Conservation (phyloP, 2,329 filamentous ascomycete genomes). For the Bipolaris victoriae region DNA sequence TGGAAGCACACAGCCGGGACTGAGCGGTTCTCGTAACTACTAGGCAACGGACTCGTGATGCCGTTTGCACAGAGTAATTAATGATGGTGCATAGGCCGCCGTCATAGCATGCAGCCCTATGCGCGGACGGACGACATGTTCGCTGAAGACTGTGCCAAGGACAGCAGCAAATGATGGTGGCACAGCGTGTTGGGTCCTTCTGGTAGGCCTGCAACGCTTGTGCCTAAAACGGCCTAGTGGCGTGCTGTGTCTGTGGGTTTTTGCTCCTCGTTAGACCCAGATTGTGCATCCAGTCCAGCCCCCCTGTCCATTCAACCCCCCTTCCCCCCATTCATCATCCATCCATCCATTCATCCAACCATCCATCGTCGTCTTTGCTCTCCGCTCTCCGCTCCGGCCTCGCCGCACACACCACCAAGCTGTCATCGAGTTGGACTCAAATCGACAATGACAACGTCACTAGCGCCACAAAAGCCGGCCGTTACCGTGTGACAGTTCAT, state of each 20-base stretch:
- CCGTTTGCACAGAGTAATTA: background rate
- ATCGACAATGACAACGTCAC: constrained; percentile 3
- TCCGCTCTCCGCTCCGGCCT: background rate
- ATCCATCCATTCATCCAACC: background rate
- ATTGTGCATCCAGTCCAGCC: constrained; percentile 8
- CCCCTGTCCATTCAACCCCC: background rate
- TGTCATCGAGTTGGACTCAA: background rate
- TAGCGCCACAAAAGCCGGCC: constrained; percentile 2
- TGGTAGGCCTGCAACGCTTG: background rate
- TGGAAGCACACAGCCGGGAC: background rate
- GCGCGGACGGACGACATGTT: constrained; percentile 1
- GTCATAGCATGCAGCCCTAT: constrained; percentile 17
- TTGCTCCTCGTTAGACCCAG: constrained; percentile 2
- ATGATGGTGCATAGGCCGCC: background rate
- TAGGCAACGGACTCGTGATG: background rate
- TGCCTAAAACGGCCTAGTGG: constrained; percentile 1
- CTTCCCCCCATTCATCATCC: background rate
- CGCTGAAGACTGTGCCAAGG: background rate
- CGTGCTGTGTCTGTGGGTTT: background rate
- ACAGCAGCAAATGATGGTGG: constrained; percentile 8
- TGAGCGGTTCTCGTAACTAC: background rate
- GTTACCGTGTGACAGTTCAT: constrained; percentile 10
- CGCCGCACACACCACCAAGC: constrained; percentile 3
- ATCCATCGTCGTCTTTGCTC: background rate
- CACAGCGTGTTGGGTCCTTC: constrained; percentile 5